Evolutionary conservation across 371 early-diverging fungal genomes (phyloP).

Genomic region (Mucor lusitanicus): DNA sequence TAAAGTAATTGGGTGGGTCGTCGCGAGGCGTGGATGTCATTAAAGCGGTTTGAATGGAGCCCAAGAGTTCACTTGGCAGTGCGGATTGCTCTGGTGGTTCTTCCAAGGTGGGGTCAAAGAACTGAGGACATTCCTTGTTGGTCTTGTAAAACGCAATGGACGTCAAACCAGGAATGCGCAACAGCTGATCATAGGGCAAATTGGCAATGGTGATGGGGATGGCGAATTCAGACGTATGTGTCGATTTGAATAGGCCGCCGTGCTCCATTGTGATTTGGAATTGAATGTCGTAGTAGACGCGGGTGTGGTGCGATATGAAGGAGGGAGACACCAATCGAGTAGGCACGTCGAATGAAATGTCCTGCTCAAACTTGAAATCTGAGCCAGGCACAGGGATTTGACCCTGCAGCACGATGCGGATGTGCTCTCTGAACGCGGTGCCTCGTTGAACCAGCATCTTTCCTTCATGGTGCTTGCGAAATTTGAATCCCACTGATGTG

Average conservation of each 20-base stretch:
- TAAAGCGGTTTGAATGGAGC: conserved; percentile 25
- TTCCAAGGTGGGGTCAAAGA: conserved; percentile 35
- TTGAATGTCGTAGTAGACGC: conserved; percentile 41
- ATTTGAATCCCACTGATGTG: conserved; percentile 19
- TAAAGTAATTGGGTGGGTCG: conserved; percentile 39
- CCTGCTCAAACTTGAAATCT: conserved; percentile 17
- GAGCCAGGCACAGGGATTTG: conserved; percentile 1
- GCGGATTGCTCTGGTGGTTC: conserved; percentile 32
- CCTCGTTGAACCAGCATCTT: conserved; percentile 42
- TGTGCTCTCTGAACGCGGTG: conserved; percentile 37
- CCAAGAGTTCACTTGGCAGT: conserved; percentile 26
- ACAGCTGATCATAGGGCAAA: conserved; percentile 34
- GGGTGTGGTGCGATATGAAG: conserved; percentile 44
- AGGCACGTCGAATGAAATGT: conserved; percentile 38
- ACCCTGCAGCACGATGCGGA: conserved; percentile 25
- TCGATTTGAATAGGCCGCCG: conserved; percentile 36
- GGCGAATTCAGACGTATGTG: conserved; percentile 27
- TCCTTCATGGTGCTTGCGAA: conserved; percentile 49
- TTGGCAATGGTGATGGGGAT: conserved; percentile 42
- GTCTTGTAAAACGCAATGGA: conserved; percentile 25
- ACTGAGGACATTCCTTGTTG: conserved; percentile 31
- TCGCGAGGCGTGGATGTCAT: conserved; percentile 18
- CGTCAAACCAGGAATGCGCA: conserved; percentile 35
- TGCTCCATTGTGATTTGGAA: conserved; percentile 34
- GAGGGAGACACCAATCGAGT: conserved; percentile 49